These are phyloP conservation scores for Moricandia moricandioides DNA, from an alignment of 345 rosid genomes.

Conservation along the genomic window DNA sequence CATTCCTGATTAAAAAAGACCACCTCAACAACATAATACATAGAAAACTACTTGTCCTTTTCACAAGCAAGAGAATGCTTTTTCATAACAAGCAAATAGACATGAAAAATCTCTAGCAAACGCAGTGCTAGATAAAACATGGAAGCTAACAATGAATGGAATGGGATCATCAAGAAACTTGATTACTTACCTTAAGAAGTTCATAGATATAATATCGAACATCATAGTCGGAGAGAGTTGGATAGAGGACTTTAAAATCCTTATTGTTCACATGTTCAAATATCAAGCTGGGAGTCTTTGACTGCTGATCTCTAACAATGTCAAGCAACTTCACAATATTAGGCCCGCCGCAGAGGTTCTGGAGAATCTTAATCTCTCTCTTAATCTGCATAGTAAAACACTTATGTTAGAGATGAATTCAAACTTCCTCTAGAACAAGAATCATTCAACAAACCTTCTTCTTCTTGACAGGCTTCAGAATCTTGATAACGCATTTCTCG, in stretches of 20 bases:
- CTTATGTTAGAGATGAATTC: neutral
- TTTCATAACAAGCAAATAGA: neutral
- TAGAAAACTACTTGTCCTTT: neutral
- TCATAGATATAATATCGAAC: constrained; percentile 84
- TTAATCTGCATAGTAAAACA: constrained; percentile 57
- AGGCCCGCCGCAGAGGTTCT: constrained; percentile 98
- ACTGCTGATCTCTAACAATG: constrained; percentile 97
- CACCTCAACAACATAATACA: neutral
- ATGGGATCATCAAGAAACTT: too few relatives aligned
- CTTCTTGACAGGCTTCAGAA: constrained; percentile 97
- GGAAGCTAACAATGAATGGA: too few relatives aligned
- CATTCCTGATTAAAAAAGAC: neutral
- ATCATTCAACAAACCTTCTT: constrained; percentile 62
- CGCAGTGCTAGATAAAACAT: neutral
- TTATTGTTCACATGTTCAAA: constrained; percentile 84
- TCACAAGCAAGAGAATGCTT: neutral
- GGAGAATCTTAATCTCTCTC: constrained; percentile 95
- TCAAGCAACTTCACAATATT: constrained; percentile 88
- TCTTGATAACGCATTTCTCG: constrained; percentile 90
- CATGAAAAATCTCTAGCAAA: neutral
- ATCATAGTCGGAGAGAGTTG: constrained; percentile 82
- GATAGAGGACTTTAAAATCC: constrained; percentile 93
- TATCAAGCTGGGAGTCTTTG: constrained; percentile 79
- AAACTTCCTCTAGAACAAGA: neutral
- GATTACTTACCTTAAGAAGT: neutral